These are phyloP conservation scores for Lactarius sp. DNA, from an alignment of 768 basidiomycete genomes.

Conservation along the genomic window DNA sequence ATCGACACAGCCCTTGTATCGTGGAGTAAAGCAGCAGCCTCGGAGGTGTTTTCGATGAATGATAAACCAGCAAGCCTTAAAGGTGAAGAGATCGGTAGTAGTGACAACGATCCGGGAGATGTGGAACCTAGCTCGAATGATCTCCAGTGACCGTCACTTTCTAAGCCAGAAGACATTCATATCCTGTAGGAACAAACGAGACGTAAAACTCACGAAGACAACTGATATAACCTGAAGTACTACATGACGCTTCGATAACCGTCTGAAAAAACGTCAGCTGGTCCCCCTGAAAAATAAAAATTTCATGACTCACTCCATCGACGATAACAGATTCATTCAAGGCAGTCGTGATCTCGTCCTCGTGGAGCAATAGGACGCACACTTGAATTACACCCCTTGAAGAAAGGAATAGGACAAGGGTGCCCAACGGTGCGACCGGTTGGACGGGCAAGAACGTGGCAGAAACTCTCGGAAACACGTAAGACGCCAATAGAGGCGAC, in stretches of 20 bases:
- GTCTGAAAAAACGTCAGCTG: constrained; percentile 21
- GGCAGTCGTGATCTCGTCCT: constrained; percentile 1
- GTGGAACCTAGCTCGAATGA: constrained; percentile 31
- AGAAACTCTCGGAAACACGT: constrained; percentile 31
- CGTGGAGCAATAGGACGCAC: constrained; percentile 25
- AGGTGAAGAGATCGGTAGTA: constrained; percentile 4
- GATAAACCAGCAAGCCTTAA: constrained; percentile 16
- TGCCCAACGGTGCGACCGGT: constrained; percentile 13
- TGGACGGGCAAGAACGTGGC: constrained; percentile 31
- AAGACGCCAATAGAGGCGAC: constrained; percentile 32
- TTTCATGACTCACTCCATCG: constrained; percentile 9
- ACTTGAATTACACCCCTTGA: constrained; percentile 15
- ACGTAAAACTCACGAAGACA: constrained; percentile 30
- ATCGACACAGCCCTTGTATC: constrained; percentile 33
- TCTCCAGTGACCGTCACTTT: constrained; percentile 42
- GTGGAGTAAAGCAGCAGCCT: not conserved
- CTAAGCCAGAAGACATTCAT: constrained; percentile 30
- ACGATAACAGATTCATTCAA: constrained; percentile 7
- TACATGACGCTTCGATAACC: constrained; percentile 32
- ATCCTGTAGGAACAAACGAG: not conserved
- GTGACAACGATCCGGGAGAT: not conserved
- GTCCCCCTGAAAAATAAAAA: not conserved
- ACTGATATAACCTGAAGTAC: constrained; percentile 31
- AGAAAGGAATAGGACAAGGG: constrained; percentile 23
- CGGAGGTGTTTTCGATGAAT: constrained; percentile 14